Percentiles rank a stretch among this genome's conserved stretches.
phyloP scores from a whole-genome alignment of 108 stramenopile species.

The Skeletonema costatum region DNA sequence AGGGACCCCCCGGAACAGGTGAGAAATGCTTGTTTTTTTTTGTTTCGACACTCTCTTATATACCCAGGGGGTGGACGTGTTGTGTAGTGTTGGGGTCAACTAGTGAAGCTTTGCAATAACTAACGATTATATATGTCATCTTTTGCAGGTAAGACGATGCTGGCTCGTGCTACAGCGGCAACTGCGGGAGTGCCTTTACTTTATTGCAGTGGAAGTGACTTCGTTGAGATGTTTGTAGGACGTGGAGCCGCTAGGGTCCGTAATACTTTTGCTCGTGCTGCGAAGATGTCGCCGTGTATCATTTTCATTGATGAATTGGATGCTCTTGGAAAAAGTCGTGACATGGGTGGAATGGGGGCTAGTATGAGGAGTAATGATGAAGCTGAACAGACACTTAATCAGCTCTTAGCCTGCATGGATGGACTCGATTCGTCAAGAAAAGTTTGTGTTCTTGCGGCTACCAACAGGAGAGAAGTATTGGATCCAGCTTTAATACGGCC shows the following conservation, averaged over 20 bases:
- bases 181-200: conserved; percentile 84
- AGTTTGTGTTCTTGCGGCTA: conserved; percentile 89
- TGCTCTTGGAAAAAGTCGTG: conserved; percentile 83
- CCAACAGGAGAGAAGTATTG: conserved; percentile 82
- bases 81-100: not conserved
- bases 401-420: conserved; percentile 88
- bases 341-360: conserved; percentile 54
- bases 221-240: conserved; percentile 91
- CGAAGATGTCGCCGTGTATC: conserved; percentile 70
- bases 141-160: conserved; percentile 75
- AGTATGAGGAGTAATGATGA: conserved; percentile 72
- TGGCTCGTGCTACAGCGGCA: conserved; percentile 86
- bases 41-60: not conserved
- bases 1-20: conserved; percentile 67
- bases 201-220: conserved; percentile 85
- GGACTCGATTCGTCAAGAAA: conserved; percentile 72
- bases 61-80: not conserved
- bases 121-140: not conserved
- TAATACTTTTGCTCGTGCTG: conserved; percentile 77
- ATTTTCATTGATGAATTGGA: conserved; percentile 92
- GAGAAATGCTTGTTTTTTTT: not conserved
- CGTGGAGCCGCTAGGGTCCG: conserved; percentile 92
- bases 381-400: conserved; percentile 91
- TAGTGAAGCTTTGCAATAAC: not conserved
- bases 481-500: conserved; percentile 92